These are phyloP conservation scores for Boletus smithii DNA, from an alignment of 1,284 basidiomycete species.

Conservation along the genomic window DNA sequence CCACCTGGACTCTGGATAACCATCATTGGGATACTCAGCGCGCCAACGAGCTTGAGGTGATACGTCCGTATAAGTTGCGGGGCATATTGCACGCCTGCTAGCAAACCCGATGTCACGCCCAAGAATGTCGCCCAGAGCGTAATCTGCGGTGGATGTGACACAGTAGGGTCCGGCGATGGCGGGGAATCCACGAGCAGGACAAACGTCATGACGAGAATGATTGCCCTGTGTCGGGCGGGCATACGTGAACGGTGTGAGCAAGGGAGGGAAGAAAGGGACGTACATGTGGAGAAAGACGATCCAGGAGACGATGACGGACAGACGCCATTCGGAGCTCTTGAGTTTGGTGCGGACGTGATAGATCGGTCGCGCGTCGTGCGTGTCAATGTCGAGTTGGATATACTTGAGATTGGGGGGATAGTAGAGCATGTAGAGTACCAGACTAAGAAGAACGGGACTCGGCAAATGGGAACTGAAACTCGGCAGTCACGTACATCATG, in stretches of 20 bases:
- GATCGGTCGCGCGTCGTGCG: slow-evolving; percentile 41
- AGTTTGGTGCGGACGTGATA: slow-evolving; percentile 47
- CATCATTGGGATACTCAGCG: slow-evolving; percentile 94
- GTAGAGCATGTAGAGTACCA: slow-evolving; percentile 90
- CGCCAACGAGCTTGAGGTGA: slow-evolving; percentile 78
- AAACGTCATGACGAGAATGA: slow-evolving; percentile 53
- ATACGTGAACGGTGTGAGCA: slow-evolving; percentile 5
- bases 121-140: slow-evolving; percentile 81
- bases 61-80: slow-evolving; percentile 88
- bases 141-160: slow-evolving; percentile 40
- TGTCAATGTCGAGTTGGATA: slow-evolving; percentile 44
- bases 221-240: slow-evolving; percentile 38
- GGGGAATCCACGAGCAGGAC: slow-evolving; percentile 50
- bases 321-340: slow-evolving; percentile 67
- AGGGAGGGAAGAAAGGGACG: slow-evolving; percentile 29
- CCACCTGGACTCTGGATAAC: slow-evolving; percentile 91
- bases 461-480: neutral
- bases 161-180: slow-evolving; percentile 36
- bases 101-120: slow-evolving; percentile 75
- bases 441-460: slow-evolving; percentile 42
- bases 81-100: slow-evolving; percentile 83
- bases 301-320: slow-evolving; percentile 74
- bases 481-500: slow-evolving; percentile 56
- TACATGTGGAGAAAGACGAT: slow-evolving; percentile 75
- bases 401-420: slow-evolving; percentile 85